phyloP scores from a whole-genome alignment of 768 basidiomycete genomes.

The Leccinum disarticulatum region DNA sequence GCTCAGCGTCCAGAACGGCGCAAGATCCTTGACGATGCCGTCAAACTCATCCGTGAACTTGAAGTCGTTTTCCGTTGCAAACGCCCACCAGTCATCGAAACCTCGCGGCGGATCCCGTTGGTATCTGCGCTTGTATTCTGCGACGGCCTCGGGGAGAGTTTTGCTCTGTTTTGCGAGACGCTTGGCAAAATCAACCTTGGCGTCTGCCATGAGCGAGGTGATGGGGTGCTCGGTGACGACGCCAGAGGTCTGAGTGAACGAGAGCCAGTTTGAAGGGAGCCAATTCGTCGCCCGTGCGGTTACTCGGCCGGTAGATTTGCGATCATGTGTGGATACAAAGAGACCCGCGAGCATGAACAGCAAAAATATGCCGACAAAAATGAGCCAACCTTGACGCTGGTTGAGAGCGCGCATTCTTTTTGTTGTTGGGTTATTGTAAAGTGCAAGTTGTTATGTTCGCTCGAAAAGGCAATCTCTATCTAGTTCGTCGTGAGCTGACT shows the following conservation, averaged over 20 bases:
- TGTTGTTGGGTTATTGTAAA: too few relatives aligned
- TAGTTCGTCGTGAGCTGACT: neutral
- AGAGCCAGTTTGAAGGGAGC: conserved; percentile 23
- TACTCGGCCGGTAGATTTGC: neutral
- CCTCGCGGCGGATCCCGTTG: conserved; percentile 80
- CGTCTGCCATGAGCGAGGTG: conserved; percentile 77
- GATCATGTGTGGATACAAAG: conserved; percentile 38
- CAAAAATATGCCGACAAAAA: conserved; percentile 42
- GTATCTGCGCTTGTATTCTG: conserved; percentile 81
- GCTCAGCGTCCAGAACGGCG: conserved; percentile 78
- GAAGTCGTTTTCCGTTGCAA: conserved; percentile 68
- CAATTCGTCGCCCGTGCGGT: conserved; percentile 9
- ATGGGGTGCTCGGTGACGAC: conserved; percentile 66
- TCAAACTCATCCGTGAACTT: conserved; percentile 92
- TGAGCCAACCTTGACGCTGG: conserved; percentile 37
- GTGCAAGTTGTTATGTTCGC: conserved; percentile 3
- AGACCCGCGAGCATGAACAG: conserved; percentile 53
- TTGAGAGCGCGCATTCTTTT: conserved; percentile 22
- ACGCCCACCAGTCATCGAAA: conserved; percentile 89
- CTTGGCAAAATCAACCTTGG: conserved; percentile 66
- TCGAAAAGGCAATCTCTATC: conserved; percentile 22
- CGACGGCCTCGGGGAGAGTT: conserved; percentile 74
- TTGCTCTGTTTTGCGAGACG: conserved; percentile 76
- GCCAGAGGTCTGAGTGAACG: conserved; percentile 12
- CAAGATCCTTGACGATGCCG: conserved; percentile 71